Percentiles rank a stretch among this genome's conserved stretches.
Conservation (phyloP, 2,329 filamentous ascomycete genomes). For the Xylaria sp. region DNA sequence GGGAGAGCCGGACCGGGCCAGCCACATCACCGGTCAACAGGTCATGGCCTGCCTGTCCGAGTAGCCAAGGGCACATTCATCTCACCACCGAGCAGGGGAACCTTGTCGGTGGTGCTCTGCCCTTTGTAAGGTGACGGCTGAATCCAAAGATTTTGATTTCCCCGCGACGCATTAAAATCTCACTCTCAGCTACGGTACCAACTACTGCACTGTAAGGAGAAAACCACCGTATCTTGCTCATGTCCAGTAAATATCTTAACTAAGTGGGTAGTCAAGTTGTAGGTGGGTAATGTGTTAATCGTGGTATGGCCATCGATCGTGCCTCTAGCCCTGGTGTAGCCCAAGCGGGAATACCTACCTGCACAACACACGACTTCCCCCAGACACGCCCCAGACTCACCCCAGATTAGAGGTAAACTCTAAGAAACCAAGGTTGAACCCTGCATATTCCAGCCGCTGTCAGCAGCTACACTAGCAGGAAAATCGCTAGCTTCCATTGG, state of each 20-base stretch:
- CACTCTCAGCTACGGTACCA: background rate
- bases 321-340: background rate
- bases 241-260: no score
- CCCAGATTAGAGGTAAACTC: background rate
- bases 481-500: background rate
- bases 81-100: conserved; percentile 2
- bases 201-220: background rate
- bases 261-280: background rate
- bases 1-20: conserved; percentile 22
- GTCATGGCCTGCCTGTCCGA: conserved; percentile 17
- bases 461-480: background rate
- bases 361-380: background rate
- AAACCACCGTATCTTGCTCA: background rate
- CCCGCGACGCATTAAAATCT: conserved; percentile 11
- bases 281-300: background rate
- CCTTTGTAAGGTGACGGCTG: conserved; percentile 9
- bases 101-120: background rate
- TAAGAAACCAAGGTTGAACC: background rate
- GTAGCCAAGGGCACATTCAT: background rate
- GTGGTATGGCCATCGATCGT: background rate
- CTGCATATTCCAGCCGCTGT: background rate
- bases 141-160: conserved; percentile 10
- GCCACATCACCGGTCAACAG: conserved; percentile 13
- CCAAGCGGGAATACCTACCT: background rate
- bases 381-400: no score